A percentile compares a stretch with the other conserved stretches of the same genome.
phyloP scores from a whole-genome alignment of 495 filamentous ascomycete genomes.

The Achaetomiella virescens region DNA sequence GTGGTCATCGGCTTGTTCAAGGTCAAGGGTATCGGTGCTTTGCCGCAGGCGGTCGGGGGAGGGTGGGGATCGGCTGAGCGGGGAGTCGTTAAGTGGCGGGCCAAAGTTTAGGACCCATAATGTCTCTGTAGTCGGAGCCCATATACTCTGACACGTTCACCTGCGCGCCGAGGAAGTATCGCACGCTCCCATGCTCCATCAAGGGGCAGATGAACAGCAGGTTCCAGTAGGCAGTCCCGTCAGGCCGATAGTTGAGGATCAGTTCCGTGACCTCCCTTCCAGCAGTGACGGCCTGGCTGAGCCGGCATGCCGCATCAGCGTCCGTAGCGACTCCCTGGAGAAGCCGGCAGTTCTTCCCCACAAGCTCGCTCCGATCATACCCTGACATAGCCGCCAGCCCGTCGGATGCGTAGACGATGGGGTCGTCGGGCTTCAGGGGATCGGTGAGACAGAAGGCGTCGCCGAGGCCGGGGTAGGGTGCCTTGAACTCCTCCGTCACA shows the following conservation, averaged over 20 bases:
- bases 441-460: constrained; percentile 33
- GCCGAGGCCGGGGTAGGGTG: constrained; percentile 32
- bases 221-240: constrained; percentile 52
- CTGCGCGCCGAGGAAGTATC: constrained; percentile 50
- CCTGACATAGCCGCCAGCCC: constrained; percentile 45
- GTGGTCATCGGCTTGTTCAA: neutral
- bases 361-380: constrained; percentile 41
- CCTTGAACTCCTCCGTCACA: constrained; percentile 10
- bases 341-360: constrained; percentile 46
- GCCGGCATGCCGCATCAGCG: constrained; percentile 29
- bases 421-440: constrained; percentile 37
- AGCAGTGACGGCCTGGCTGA: constrained; percentile 36
- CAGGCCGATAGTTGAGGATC: constrained; percentile 47
- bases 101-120: constrained; percentile 42
- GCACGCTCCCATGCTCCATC: constrained; percentile 35
- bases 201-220: constrained; percentile 48
- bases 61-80: neutral
- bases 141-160: constrained; percentile 51
- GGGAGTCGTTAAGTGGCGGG: neutral
- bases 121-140: constrained; percentile 38
- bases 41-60: neutral
- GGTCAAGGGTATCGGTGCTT: neutral
- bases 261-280: constrained; percentile 46
- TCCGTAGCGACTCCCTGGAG: constrained; percentile 47
- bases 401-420: constrained; percentile 47